Percentiles rank a stretch among this genome's conserved stretches.
Conservation (phyloP, 805 yeast genomes). For the Schwanniomyces sp. region DNA sequence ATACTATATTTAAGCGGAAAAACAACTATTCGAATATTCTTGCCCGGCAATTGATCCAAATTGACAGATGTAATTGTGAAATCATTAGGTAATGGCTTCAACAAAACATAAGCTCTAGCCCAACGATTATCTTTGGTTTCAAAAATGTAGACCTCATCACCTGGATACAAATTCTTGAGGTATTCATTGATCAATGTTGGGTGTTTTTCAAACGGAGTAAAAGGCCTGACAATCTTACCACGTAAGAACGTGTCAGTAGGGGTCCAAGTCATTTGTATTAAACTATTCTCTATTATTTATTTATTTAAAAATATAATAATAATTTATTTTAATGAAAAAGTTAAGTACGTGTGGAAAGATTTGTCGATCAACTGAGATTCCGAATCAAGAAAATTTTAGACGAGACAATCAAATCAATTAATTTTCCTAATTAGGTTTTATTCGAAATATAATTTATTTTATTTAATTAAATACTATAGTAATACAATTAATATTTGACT, state of each 20-base stretch:
- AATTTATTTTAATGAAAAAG: neutral
- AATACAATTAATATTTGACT: neutral
- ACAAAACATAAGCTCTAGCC: slow-evolving; percentile 76
- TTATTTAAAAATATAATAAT: neutral
- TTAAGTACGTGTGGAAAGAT: neutral
- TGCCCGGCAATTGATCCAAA: slow-evolving; percentile 62
- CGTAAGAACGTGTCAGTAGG: slow-evolving; percentile 36
- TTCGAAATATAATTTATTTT: neutral
- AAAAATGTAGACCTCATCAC: slow-evolving; percentile 75
- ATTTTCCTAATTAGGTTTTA: neutral
- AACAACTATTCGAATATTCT: slow-evolving; percentile 51
- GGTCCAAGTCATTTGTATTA: slow-evolving; percentile 33
- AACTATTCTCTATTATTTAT: neutral
- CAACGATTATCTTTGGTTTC: slow-evolving; percentile 63
- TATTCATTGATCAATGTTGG: slow-evolving; percentile 36
- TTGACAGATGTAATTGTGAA: slow-evolving; percentile 60
- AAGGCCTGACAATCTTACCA: slow-evolving; percentile 39
- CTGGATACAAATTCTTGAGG: slow-evolving; percentile 62
- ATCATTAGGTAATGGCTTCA: slow-evolving; percentile 70
- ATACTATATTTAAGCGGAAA: slow-evolving; percentile 60
- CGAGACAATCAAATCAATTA: neutral
- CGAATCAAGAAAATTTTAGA: neutral
- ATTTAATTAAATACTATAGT: neutral
- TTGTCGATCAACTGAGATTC: neutral
- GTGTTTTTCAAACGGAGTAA: slow-evolving; percentile 42